These are phyloP conservation scores for Plasmodium cynomolgi DNA, from an alignment of 169 alveolate genomes.

Conservation along the genomic window DNA sequence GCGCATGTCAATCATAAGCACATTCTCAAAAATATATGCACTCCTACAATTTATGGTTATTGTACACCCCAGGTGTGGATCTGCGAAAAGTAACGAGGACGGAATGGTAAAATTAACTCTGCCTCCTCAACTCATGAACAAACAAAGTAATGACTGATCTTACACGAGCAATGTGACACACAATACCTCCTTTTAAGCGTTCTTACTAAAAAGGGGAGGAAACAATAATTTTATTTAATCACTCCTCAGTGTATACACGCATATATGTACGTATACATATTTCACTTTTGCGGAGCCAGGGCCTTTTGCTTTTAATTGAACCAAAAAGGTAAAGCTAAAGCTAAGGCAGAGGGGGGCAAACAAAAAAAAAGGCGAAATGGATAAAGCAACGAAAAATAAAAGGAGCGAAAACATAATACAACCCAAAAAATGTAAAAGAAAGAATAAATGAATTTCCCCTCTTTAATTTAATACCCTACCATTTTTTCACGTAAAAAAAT, in stretches of 20 bases:
- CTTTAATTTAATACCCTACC: neutral
- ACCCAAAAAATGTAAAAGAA: neutral
- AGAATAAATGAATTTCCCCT: neutral
- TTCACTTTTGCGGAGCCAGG: neutral
- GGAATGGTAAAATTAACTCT: neutral
- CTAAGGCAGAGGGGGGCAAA: neutral
- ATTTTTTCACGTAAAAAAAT: neutral
- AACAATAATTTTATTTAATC: neutral
- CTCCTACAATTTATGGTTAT: neutral
- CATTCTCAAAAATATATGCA: neutral
- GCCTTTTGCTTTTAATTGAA: neutral
- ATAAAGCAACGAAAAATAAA: neutral
- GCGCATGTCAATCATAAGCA: neutral
- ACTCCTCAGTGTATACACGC: neutral
- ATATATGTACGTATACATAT: neutral
- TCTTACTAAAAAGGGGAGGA: neutral
- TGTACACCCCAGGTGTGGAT: neutral
- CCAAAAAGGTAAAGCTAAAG: neutral
- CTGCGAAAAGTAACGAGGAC: neutral
- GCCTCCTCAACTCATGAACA: neutral
- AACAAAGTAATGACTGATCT: neutral
- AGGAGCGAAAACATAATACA: neutral
- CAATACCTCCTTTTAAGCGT: neutral
- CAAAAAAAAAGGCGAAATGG: neutral
- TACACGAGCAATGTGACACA: neutral